Percentiles rank a stretch among this genome's conserved stretches.
Conservation (phyloP, 768 basidiomycete species). For the Vararia minispora region DNA sequence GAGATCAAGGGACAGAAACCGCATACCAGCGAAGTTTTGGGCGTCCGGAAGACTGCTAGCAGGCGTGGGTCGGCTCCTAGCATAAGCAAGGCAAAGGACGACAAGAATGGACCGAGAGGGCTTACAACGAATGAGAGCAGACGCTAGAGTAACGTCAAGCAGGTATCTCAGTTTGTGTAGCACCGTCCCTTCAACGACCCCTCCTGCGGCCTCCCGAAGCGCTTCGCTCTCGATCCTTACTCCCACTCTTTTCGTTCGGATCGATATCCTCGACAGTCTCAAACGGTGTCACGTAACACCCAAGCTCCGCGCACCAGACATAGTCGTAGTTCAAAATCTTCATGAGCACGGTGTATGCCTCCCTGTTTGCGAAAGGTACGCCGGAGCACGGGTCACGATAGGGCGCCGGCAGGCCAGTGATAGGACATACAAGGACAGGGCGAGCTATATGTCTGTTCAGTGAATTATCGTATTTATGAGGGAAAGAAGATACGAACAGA, state of each 20-base stretch:
- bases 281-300: constrained; percentile 32
- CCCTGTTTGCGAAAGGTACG: constrained; percentile 64
- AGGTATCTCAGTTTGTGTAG: too few species aligned
- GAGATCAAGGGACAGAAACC: too few species aligned
- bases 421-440: constrained; percentile 52
- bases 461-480: background rate
- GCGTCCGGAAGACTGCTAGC: too few species aligned
- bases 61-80: too few species aligned
- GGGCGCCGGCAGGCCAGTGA: constrained; percentile 67
- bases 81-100: too few species aligned
- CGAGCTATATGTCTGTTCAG: constrained; percentile 34
- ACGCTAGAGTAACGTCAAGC: too few species aligned
- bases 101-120: too few species aligned
- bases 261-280: constrained; percentile 1
- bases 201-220: too few species aligned
- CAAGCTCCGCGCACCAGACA: constrained; percentile 42
- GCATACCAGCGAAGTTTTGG: too few species aligned
- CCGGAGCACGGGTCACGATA: constrained; percentile 76
- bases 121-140: too few species aligned
- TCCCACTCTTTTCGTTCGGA: background rate
- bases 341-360: constrained; percentile 56
- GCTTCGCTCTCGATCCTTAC: too few species aligned
- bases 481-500: constrained; percentile 31
- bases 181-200: too few species aligned
- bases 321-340: constrained; percentile 55